These are phyloP conservation scores for Colletotrichum karsti DNA, from an alignment of 2,329 filamentous ascomycete species.

Conservation along the genomic window DNA sequence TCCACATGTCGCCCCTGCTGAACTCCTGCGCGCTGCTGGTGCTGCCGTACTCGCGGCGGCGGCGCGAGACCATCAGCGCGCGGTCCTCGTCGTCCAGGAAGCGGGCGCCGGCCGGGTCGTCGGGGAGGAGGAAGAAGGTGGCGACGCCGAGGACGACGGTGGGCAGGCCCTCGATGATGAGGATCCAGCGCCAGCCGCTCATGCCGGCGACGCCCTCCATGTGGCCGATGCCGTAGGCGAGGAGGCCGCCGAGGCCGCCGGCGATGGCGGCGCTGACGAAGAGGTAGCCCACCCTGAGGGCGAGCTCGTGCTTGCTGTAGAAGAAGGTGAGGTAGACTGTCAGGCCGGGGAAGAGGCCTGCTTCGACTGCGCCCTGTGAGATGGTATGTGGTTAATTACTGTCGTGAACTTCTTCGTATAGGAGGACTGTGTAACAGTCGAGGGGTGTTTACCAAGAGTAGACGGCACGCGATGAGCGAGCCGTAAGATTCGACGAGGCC, in stretches of 20 bases:
- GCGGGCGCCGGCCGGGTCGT: slow-evolving; percentile 51
- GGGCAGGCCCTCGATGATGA: slow-evolving; percentile 63
- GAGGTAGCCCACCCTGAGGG: slow-evolving; percentile 76
- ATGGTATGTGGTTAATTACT: too few species aligned
- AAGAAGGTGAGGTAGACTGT: slow-evolving; percentile 78
- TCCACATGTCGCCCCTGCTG: slow-evolving; percentile 68
- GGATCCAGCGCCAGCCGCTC: slow-evolving; percentile 77
- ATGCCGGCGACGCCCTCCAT: slow-evolving; percentile 74
- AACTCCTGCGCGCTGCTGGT: slow-evolving; percentile 56
- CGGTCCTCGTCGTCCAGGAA: slow-evolving; percentile 36
- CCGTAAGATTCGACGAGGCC: slow-evolving; percentile 74
- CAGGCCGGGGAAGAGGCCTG: slow-evolving; percentile 75
- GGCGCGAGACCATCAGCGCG: slow-evolving; percentile 42
- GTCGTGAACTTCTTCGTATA: too few species aligned
- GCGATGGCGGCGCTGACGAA: slow-evolving; percentile 77
- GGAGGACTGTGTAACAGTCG: too few species aligned
- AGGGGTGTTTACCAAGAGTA: slow-evolving; percentile 59
- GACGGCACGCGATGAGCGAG: slow-evolving; percentile 71
- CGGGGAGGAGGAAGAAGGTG: slow-evolving; percentile 62
- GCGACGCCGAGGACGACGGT: slow-evolving; percentile 59
- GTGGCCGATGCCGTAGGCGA: slow-evolving; percentile 78
- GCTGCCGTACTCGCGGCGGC: slow-evolving; percentile 52
- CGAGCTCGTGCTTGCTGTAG: slow-evolving; percentile 78
- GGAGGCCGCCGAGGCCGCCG: slow-evolving; percentile 75
- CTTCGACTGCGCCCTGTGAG: slow-evolving; percentile 67